Percentiles rank a stretch among this genome's conserved stretches.
phyloP scores from a whole-genome alignment of 352 stramenopile genomes.

The Plasmopara viticola region DNA sequence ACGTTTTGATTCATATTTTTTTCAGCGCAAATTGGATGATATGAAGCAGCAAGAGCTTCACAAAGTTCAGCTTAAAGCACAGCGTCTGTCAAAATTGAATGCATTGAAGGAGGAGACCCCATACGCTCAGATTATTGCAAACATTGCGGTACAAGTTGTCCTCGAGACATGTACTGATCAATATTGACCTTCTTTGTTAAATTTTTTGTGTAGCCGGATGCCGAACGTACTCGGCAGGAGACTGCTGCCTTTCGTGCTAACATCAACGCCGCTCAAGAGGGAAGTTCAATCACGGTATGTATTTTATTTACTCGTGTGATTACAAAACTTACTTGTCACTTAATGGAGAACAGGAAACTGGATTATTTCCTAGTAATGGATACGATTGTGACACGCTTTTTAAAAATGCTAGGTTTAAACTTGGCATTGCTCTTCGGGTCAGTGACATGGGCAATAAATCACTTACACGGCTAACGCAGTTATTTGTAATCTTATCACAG shows the following conservation, averaged over 20 bases:
- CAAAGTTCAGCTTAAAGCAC: conserved; percentile 22
- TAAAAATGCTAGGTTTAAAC: conserved; percentile 76
- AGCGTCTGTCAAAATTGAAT: conserved; percentile 41
- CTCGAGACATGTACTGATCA: background rate
- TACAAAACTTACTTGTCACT: background rate
- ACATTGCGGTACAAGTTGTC: conserved; percentile 35
- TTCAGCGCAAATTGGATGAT: conserved; percentile 48
- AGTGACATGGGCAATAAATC: background rate
- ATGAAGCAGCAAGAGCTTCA: conserved; percentile 29
- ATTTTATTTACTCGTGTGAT: background rate
- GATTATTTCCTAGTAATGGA: conserved; percentile 61
- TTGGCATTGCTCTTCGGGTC: conserved; percentile 64
- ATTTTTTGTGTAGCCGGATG: conserved; percentile 37
- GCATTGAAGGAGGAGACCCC: conserved; percentile 59
- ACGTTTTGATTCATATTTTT: conserved; percentile 1
- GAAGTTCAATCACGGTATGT: conserved; percentile 41
- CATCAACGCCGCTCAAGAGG: conserved; percentile 52
- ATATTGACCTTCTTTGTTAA: background rate
- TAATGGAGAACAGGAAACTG: conserved; percentile 42
- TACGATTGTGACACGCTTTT: conserved; percentile 77
- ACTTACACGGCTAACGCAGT: background rate
- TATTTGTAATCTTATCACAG: conserved; percentile 10
- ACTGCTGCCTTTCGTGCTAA: conserved; percentile 66
- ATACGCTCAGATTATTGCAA: conserved; percentile 56
- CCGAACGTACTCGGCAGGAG: conserved; percentile 57